Percentiles rank a stretch among this genome's conserved stretches.
These are phyloP conservation scores for Botryotinia calthae DNA, from an alignment of 2,329 filamentous ascomycete genomes.

Conservation along the genomic window DNA sequence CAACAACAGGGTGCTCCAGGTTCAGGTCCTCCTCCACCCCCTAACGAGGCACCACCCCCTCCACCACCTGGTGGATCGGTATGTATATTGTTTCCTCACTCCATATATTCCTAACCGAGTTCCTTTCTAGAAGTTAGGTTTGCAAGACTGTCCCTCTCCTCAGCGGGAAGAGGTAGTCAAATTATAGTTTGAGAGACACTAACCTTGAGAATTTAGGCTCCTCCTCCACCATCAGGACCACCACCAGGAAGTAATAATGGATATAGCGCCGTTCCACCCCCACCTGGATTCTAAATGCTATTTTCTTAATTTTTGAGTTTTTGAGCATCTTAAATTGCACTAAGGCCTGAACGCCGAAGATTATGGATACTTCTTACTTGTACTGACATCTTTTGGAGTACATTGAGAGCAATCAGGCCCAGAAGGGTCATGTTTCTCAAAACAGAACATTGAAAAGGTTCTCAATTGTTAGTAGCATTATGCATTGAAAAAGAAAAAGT, in stretches of 20 bases:
- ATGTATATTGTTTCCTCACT: slow-evolving; percentile 15
- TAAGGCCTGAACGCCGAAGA: background rate
- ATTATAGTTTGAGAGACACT: slow-evolving; percentile 17
- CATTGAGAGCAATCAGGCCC: background rate
- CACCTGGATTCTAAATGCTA: slow-evolving; percentile 46
- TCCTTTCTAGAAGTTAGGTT: slow-evolving; percentile 1
- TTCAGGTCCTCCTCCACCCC: slow-evolving; percentile 52
- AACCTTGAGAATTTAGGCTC: slow-evolving; percentile 44
- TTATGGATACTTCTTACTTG: slow-evolving; percentile 16
- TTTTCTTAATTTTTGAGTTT: background rate
- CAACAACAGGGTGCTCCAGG: slow-evolving; percentile 43
- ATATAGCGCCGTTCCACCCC: slow-evolving; percentile 61
- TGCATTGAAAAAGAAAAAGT: slow-evolving; percentile 2
- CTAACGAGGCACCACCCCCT: slow-evolving; percentile 55
- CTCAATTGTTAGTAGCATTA: background rate
- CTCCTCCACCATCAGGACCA: slow-evolving; percentile 53
- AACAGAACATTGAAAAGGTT: background rate
- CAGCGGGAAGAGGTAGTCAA: background rate
- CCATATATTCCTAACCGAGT: slow-evolving; percentile 3
- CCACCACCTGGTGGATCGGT: slow-evolving; percentile 53
- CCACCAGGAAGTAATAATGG: slow-evolving; percentile 49
- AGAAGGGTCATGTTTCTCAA: background rate
- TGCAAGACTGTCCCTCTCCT: background rate
- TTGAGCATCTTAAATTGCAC: background rate
- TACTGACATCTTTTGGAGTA: background rate